A percentile compares a stretch with the other conserved stretches of the same genome.
Conservation (phyloP, 805 yeast species). For the Myxozyma udenii region DNA sequence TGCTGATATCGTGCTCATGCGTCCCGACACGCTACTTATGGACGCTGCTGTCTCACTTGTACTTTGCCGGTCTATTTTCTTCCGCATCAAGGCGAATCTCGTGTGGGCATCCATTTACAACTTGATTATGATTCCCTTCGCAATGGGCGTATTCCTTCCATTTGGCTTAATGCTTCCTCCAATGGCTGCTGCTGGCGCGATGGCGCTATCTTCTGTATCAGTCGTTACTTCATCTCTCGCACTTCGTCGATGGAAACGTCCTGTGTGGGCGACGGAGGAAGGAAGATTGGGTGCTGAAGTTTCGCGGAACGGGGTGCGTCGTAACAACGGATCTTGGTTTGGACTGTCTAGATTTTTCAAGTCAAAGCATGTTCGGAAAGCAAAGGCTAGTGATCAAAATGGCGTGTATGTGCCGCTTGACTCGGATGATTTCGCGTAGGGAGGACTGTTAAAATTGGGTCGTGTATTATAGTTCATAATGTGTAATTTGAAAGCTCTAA, state of each 20-base stretch:
- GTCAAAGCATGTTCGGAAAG: too few species aligned
- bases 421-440: neutral
- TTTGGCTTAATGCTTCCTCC: constrained; percentile 75
- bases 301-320: neutral
- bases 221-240: constrained; percentile 79
- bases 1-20: constrained; percentile 82
- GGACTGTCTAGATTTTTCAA: too few species aligned
- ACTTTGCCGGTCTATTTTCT: constrained; percentile 66
- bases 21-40: constrained; percentile 36
- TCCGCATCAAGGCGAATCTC: constrained; percentile 75
- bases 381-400: too few species aligned
- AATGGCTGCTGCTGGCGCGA: constrained; percentile 84
- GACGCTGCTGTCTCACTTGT: constrained; percentile 54
- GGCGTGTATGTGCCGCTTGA: neutral
- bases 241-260: constrained; percentile 54
- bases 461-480: too few species aligned
- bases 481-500: too few species aligned
- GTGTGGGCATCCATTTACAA: constrained; percentile 85
- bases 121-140: constrained; percentile 84
- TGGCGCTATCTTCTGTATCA: constrained; percentile 89
- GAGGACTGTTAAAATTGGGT: too few species aligned
- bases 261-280: constrained; percentile 24
- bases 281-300: constrained; percentile 14
- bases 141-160: constrained; percentile 87
- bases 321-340: too few species aligned